These are phyloP conservation scores for Tetragonia tetragonoides DNA, from an alignment of 148 eudicot species.

Conservation along the genomic window DNA sequence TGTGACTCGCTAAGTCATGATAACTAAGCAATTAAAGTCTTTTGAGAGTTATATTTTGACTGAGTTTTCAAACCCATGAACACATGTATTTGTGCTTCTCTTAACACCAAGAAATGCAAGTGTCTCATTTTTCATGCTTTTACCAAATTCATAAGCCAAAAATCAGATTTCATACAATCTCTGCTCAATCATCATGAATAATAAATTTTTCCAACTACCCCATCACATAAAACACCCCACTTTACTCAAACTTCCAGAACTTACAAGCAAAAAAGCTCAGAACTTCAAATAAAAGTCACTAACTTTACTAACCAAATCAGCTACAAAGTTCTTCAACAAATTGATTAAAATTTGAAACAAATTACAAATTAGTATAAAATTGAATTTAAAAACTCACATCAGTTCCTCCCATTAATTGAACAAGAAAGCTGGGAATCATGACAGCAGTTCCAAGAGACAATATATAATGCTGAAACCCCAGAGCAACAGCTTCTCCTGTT, in stretches of 20 bases:
- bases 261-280: neutral
- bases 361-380: neutral
- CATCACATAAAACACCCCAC: neutral
- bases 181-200: neutral
- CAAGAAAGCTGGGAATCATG: conserved; percentile 89
- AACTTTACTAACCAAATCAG: neutral
- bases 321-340: neutral
- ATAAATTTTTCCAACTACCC: neutral
- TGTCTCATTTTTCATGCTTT: too few relatives aligned
- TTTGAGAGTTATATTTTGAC: too few relatives aligned
- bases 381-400: conserved; percentile 50
- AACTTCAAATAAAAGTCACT: conserved; percentile 1
- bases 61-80: neutral
- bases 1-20: too few relatives aligned
- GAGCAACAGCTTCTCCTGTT: conserved; percentile 81
- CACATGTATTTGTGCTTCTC: neutral
- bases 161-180: neutral
- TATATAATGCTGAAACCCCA: conserved; percentile 95
- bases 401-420: conserved; percentile 84
- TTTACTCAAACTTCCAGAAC: too few relatives aligned
- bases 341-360: neutral
- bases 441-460: conserved; percentile 88
- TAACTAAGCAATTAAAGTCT: neutral
- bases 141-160: neutral
- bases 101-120: neutral